Conservation (phyloP, 78 protist genomes). For the Speleostelium caveatum region DNA sequence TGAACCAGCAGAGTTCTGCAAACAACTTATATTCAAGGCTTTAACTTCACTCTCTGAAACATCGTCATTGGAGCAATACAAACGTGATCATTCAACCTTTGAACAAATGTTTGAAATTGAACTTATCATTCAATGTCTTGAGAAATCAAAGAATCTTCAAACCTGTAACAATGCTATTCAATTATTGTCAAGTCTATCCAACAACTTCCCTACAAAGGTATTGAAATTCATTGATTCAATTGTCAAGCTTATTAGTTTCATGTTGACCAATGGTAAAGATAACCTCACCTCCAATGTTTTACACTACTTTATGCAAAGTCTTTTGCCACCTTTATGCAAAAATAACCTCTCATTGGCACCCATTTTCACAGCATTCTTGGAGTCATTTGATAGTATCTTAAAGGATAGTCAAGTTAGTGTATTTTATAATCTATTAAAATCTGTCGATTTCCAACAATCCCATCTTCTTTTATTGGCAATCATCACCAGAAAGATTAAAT, state of each 20-base stretch:
- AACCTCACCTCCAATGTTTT: conserved; percentile 11
- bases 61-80: neutral
- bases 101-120: conserved; percentile 3
- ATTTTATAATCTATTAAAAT: conserved; percentile 6
- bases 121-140: conserved; percentile 2
- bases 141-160: neutral
- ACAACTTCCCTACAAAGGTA: conserved; percentile 7
- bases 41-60: neutral
- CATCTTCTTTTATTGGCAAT: neutral
- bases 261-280: conserved; percentile 31
- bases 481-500: conserved; percentile 14
- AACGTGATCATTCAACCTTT: neutral
- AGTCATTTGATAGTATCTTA: conserved; percentile 15
- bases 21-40: conserved; percentile 31
- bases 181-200: neutral
- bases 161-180: conserved; percentile 22
- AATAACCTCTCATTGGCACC: conserved; percentile 7
- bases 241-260: conserved; percentile 21
- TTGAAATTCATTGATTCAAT: conserved; percentile 25
- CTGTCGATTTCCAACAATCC: conserved; percentile 18
- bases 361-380: conserved; percentile 11
- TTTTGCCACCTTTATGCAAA: neutral
- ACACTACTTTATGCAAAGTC: neutral
- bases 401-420: conserved; percentile 18
- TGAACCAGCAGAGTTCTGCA: conserved; percentile 19